Evolutionary conservation across 768 basidiomycete genomes (phyloP), one percentile per base, ranked within the genome.

Genomic region (Rhodotorula paludigena): DNA sequence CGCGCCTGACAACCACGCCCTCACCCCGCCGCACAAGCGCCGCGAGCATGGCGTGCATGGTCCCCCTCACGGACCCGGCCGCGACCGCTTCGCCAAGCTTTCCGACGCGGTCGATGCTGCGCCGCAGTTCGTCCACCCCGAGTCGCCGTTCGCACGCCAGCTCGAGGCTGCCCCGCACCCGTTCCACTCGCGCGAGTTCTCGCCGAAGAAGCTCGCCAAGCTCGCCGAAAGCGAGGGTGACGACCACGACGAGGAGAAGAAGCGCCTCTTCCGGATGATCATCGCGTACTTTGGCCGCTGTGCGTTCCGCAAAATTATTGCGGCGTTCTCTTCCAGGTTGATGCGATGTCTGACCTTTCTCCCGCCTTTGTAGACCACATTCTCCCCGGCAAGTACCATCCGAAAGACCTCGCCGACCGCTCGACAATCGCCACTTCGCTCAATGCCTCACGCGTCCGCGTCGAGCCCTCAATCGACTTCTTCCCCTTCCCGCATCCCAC

Each of bases 201-300:
- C 56, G 20, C 64, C 64, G 3, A 28, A 49, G 25, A 30, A 44
- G 11, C 62, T 68, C 21, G 39, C 38, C 33, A 42, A 54, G 35
- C 69, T 70, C 33, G 66, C 74, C 25, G 56, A 64, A 1, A 45
- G 47, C 25, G 35, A 33, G 5, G 42, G 32, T 42, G 76, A 75
- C 56, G 71, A 77, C 47, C 75, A 78, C 39, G 74, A 74, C 64
- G 77, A 75, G 67, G 77, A 63, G 62, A 77, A 74, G 72, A 59
- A 57, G 42, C 58, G 77, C 68, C 74, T 78, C 66, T 78, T 80
- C 76, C 64, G 73, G 39, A 77, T 78, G 71, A 77, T 80, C 71
- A 68, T 72, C 57, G 56, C 52, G 18, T 36, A 38, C 41, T 44
- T 72, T 38, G 51, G 56, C 38, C 55, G 58, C 69, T 78, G 56